These are phyloP conservation scores for Termitomyces sp. DNA, from an alignment of 768 basidiomycete species.

Conservation along the genomic window DNA sequence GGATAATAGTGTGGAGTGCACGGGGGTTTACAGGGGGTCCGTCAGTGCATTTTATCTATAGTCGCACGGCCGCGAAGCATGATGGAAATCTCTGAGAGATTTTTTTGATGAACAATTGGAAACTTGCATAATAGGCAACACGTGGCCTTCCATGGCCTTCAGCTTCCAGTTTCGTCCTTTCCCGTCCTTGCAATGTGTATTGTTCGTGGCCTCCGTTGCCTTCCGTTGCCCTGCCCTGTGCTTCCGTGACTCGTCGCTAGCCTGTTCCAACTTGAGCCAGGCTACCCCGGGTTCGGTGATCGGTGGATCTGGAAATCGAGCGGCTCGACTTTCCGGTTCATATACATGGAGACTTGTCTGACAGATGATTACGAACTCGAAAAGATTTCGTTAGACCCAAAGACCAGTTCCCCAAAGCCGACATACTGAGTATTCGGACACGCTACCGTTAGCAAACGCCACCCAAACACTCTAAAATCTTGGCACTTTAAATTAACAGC, in stretches of 20 bases:
- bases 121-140: constrained; percentile 1
- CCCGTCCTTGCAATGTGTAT: too few relatives aligned
- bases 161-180: too few relatives aligned
- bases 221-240: too few relatives aligned
- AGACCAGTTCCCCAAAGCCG: not conserved
- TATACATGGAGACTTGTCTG: not conserved
- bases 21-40: constrained; percentile 8
- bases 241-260: too few relatives aligned
- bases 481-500: not conserved
- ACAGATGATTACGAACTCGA: not conserved
- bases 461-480: not conserved
- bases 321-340: too few relatives aligned
- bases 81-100: constrained; percentile 7
- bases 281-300: not conserved
- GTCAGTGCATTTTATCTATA: not conserved
- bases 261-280: too few relatives aligned
- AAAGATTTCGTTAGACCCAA: not conserved
- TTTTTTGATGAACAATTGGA: constrained; percentile 11
- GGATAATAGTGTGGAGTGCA: constrained; percentile 3
- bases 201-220: too few relatives aligned
- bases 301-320: too few relatives aligned
- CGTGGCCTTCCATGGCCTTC: constrained; percentile 9
- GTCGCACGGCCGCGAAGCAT: constrained; percentile 7
- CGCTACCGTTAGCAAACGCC: too few relatives aligned
- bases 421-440: not conserved